Percentiles rank a stretch among this genome's conserved stretches.
phyloP scores from a whole-genome alignment of 2,329 filamentous ascomycete genomes.

The Corinectria fuckeliana region DNA sequence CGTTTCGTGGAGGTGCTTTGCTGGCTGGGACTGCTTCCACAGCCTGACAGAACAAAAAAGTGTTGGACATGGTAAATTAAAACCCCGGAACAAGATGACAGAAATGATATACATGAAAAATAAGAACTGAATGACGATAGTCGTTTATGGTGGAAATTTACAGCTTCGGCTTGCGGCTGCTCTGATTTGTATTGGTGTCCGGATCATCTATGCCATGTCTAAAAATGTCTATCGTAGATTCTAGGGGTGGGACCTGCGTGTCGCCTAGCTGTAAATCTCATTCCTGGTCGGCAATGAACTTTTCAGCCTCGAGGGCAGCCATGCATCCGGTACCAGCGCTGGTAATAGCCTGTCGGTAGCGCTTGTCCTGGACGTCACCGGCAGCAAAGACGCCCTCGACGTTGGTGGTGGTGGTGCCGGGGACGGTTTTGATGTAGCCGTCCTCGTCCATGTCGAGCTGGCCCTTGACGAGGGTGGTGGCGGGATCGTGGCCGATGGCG shows the following conservation, averaged over 20 bases:
- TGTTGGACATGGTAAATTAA: neutral
- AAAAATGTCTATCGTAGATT: conserved; percentile 32
- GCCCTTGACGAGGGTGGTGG: conserved; percentile 86
- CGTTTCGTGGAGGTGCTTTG: neutral
- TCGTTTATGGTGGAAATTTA: conserved; percentile 11
- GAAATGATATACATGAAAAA: conserved; percentile 6
- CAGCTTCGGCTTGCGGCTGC: conserved; percentile 18
- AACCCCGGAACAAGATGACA: neutral
- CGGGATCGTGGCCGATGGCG: conserved; percentile 95
- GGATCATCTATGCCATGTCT: conserved; percentile 23
- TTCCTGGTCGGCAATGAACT: conserved; percentile 83
- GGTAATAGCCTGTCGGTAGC: conserved; percentile 96
- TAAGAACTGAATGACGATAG: conserved; percentile 15
- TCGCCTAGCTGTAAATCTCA: conserved; percentile 35
- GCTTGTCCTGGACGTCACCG: conserved; percentile 98
- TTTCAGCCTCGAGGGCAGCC: conserved; percentile 94
- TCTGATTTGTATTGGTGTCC: conserved; percentile 13
- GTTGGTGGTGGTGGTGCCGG: conserved; percentile 87
- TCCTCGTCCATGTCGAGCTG: conserved; percentile 89
- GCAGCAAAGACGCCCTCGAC: conserved; percentile 93
- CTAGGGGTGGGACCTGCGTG: conserved; percentile 21
- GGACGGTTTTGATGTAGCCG: conserved; percentile 87
- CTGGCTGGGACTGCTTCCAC: neutral
- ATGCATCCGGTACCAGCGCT: conserved; percentile 95
- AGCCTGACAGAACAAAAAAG: neutral